Percentiles rank a stretch among this genome's conserved stretches.
Conservation (phyloP, 352 stramenopile species). For the Aphanomyces euteiches region DNA sequence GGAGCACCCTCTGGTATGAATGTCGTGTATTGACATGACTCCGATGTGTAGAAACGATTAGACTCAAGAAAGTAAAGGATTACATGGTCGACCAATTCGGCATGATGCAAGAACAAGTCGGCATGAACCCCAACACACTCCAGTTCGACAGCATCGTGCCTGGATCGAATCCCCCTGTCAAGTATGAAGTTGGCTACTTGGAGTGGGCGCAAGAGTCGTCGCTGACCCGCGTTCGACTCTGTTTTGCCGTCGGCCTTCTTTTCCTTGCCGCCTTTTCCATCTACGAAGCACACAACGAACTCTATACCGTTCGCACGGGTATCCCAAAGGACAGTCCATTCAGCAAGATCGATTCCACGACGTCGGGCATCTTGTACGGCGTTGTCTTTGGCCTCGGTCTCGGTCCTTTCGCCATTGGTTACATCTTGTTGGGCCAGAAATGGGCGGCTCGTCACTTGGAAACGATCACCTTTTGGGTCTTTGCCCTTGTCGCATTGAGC, state of each 20-base stretch:
- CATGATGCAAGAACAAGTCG: constrained; percentile 70
- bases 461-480: constrained; percentile 56
- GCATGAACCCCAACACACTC: constrained; percentile 52
- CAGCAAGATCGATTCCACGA: constrained; percentile 36
- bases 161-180: constrained; percentile 48
- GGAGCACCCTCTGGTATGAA: background rate
- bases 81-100: constrained; percentile 79
- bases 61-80: constrained; percentile 70
- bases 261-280: constrained; percentile 54
- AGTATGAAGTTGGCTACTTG: constrained; percentile 68
- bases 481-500: constrained; percentile 50
- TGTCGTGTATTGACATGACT: background rate
- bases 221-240: constrained; percentile 52
- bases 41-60: constrained; percentile 55
- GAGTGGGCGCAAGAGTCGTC: constrained; percentile 48
- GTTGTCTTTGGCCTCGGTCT: constrained; percentile 63
- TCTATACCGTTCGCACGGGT: constrained; percentile 40
- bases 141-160: constrained; percentile 40
- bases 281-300: constrained; percentile 46
- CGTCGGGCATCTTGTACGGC: constrained; percentile 37
- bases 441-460: constrained; percentile 45
- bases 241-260: constrained; percentile 55
- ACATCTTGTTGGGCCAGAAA: constrained; percentile 27
- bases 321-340: constrained; percentile 1
- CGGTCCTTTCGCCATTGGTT: constrained; percentile 50